Evolutionary conservation across 495 filamentous ascomycete genomes (phyloP), one percentile per base, ranked within the genome.

Genomic region (Pseudevernia furfuracea): DNA sequence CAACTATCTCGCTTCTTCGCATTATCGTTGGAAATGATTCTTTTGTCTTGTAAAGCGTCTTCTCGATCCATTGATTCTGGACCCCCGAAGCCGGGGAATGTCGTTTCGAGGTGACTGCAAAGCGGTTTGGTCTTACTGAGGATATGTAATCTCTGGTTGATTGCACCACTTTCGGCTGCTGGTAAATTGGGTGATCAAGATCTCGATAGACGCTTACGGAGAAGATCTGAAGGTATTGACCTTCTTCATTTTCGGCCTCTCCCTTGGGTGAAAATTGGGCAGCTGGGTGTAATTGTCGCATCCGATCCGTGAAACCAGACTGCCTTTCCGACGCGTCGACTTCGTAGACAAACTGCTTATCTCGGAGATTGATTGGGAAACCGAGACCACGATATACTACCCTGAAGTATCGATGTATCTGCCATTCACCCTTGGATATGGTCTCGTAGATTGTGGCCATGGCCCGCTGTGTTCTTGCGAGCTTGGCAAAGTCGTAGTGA

Each of bases 311-410:
- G 72, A 99, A 97, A 12, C 84, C 84, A 4, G 86, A 82, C 62
- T 89, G 84, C 21, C 87, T 85, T 71, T 97, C 95, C 7, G 78
- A 84, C 2, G 88, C 81, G 11, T 84, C 82, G 5, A 86, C 91
- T 76, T 97, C 89, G 65, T 93, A 95, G 56, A 99, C 88, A 71
- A 91, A 97, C 62, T 96, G 88, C 76, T 96, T 95, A 72, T 97
- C 92, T 59, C 91, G 83, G 52, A 97, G 71, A 44, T 80, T 86
- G 4, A 82, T 58, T 15, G 90, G 90, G 75, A 97, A 98, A 0
- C 95, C 94, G 59, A 97, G 85, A 25, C 94, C 94, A 71, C 87
- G 88, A 77, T 92, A 99, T 43, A 87, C 80, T 30, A 97, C 92
- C 55, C 91, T 90, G 82, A 95, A 99, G 76, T 96, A 97, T 62